Evolutionary conservation across 2,329 filamentous ascomycete species (phyloP), one percentile per base, ranked within the genome.

Genomic region (Penicillium concentricum): DNA sequence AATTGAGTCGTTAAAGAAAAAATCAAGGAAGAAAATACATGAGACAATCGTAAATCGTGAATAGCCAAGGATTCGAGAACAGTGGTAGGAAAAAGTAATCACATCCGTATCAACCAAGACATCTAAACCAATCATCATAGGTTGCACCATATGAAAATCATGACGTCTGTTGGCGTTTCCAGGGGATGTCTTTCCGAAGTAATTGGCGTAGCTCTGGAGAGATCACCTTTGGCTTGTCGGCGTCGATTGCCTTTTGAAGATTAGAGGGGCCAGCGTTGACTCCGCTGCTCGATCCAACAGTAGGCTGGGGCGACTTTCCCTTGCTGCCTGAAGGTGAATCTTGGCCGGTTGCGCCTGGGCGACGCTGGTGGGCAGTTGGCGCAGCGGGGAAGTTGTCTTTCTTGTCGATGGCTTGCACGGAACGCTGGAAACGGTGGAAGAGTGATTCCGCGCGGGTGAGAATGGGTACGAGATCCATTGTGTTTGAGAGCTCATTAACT

Each of bases 401-500:
- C 77, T 94, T 93, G 74, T 99, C 95, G 35, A 96, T 88, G 0
- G 91, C 89, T 69, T 97, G 91, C 12, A 99, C 89, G 2, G 91
- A 88, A 43, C 92, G 84, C 68, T 95, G 88, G 75, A 96, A 99
- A 48, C 90, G 87, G 61, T 85, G 86, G 80, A 95, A 99, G 3
- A 99, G 84, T 0, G 87, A 84, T 75, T 99, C 94, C 12, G 94
- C 94, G 32, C 92, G 86, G 58, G 96, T 86, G 18, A 97, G 84
- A 0, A 91, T 95, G 0, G 88, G 88, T 51, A 92, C 84, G 0
- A 99, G 84, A 65, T 99, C 94, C 69, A 99, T 97, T 1, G 89
- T 95, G 62, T 89, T 89, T 5, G 91, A 96, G 1, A 99, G 84
- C 72, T 99, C 94, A 70, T 99, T 99, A 67, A 99, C 91, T 94